Conservation (phyloP, 208 protist genomes). For the Leptomonas pyrrhocoris region DNA sequence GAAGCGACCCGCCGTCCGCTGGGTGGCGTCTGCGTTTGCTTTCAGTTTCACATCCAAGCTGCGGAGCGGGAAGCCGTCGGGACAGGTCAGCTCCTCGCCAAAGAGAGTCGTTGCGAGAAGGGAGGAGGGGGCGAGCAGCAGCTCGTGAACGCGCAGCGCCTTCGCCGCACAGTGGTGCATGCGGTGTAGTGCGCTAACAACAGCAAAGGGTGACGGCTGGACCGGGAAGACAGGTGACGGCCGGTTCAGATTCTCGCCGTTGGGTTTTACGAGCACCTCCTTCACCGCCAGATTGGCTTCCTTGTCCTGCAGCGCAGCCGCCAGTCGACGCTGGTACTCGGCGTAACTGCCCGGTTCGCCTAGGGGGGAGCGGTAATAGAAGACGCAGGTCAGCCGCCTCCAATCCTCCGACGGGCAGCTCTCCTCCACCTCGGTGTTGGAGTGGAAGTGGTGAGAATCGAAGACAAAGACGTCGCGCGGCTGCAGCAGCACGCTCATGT, state of each 20-base stretch:
- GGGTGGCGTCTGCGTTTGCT: conserved; percentile 20
- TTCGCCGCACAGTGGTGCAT: conserved; percentile 37
- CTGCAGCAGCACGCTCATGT: conserved; percentile 71
- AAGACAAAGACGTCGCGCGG: conserved; percentile 90
- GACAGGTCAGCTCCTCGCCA: conserved; percentile 53
- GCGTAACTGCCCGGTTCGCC: conserved; percentile 72
- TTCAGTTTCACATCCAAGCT: conserved; percentile 40
- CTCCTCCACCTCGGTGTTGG: conserved; percentile 86
- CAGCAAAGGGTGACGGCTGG: conserved; percentile 57
- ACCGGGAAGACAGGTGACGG: conserved; percentile 53
- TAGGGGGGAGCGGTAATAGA: conserved; percentile 86
- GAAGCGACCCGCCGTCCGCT: conserved; percentile 23
- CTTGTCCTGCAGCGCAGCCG: conserved; percentile 31
- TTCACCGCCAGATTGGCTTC: conserved; percentile 18
- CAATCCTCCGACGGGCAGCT: conserved; percentile 45
- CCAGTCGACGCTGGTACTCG: conserved; percentile 74
- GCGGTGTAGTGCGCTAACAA: conserved; percentile 31
- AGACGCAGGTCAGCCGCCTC: conserved; percentile 85
- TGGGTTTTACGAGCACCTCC: conserved; percentile 55
- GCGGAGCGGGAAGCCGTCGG: conserved; percentile 61
- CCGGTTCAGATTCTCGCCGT: conserved; percentile 69
- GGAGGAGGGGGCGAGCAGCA: conserved; percentile 22
- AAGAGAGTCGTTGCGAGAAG: conserved; percentile 48
- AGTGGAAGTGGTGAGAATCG: conserved; percentile 92
- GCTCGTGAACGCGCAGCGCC: conserved; percentile 41